Percentiles rank a stretch among this genome's conserved stretches.
Conservation (phyloP, 306 rosid species). For the Fragaria ananassa region DNA sequence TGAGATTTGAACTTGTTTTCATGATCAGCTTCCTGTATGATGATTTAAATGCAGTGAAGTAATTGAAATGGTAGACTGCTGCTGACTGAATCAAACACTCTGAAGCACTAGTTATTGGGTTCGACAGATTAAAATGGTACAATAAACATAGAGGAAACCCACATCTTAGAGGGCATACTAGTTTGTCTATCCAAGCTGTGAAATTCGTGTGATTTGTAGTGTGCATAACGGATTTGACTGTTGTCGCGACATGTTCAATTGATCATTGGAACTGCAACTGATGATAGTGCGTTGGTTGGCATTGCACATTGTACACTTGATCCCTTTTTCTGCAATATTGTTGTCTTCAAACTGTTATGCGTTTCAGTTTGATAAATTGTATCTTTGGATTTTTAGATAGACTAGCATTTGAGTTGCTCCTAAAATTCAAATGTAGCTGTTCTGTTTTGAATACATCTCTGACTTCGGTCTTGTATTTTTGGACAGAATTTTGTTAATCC, state of each 20-base stretch:
- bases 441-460: constrained; percentile 5
- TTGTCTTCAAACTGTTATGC: neutral
- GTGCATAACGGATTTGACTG: neutral
- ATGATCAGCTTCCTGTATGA: neutral
- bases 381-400: neutral
- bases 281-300: neutral
- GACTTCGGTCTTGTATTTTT: neutral
- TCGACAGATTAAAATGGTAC: neutral
- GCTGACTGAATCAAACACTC: neutral
- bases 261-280: neutral
- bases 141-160: neutral
- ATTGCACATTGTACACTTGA: neutral
- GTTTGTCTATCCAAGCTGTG: neutral
- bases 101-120: neutral
- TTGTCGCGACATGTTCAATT: neutral
- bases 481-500: constrained; percentile 38
- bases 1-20: neutral
- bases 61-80: neutral
- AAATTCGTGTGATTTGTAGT: neutral
- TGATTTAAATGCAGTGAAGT: neutral
- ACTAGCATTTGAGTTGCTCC: neutral
- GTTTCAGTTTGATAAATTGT: neutral
- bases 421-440: neutral
- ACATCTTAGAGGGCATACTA: neutral
- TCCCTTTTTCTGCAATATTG: neutral